A percentile compares a stretch with the other conserved stretches of the same genome.
Conservation (phyloP, 257 asterid species). For the Nicotiana otophora region DNA sequence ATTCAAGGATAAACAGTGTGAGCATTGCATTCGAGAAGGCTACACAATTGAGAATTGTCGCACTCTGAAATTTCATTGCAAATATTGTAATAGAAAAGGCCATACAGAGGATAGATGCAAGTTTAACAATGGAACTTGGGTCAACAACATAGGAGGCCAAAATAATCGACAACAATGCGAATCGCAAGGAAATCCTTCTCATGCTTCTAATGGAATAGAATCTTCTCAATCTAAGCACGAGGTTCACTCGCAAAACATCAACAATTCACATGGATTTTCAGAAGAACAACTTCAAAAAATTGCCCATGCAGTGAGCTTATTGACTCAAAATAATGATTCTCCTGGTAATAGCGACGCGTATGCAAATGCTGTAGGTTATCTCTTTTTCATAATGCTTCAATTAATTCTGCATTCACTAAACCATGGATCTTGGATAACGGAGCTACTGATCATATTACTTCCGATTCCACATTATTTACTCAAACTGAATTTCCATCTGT, state of each 20-base stretch:
- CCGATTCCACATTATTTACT: background rate
- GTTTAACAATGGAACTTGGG: background rate
- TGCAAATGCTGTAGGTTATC: background rate
- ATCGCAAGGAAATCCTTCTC: background rate
- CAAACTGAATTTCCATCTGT: background rate
- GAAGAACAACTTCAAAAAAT: background rate
- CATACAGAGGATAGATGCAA: background rate
- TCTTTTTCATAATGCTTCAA: background rate
- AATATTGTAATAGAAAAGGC: background rate
- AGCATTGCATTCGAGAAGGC: background rate
- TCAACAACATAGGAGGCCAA: background rate
- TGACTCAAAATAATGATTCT: background rate
- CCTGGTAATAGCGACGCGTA: background rate
- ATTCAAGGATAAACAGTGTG: background rate
- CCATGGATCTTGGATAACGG: slow-evolving; percentile 4
- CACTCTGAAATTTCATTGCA: background rate
- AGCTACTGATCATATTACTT: slow-evolving; percentile 9
- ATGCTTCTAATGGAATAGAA: background rate
- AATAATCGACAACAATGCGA: background rate
- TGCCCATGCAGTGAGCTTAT: background rate
- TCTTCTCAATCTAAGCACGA: background rate
- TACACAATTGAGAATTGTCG: background rate
- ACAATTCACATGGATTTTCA: background rate
- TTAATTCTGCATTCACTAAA: background rate
- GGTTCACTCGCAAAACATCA: background rate